Evolutionary conservation across 2,329 filamentous ascomycete genomes (phyloP), one percentile per base, ranked within the genome.

Genomic region (Apiospora rasikravindrae): DNA sequence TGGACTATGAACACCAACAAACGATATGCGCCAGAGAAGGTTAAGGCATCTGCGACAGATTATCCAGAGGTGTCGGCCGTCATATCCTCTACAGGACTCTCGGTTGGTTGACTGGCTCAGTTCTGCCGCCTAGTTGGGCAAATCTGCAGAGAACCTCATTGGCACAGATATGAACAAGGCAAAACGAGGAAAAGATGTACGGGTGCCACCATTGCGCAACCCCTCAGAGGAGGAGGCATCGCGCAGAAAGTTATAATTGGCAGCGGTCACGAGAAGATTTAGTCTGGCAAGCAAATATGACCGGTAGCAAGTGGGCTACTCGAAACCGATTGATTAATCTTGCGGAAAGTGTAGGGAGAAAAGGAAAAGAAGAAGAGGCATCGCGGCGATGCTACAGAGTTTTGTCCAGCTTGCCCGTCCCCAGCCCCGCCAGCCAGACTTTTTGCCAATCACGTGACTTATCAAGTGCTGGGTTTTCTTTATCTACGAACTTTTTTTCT

Each of bases 261-360:
- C 74, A 77, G 73, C 79, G 75, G 75, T 77, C 79, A 77, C 77
- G 71, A 75, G 76, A 71, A 42, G 19, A 76, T 71, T 87, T 84
- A 73, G 73, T 90, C 87, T 89, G 78, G 87, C 88, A 89, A 86
- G 82, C 81, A 87, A 88, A 88, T 89, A 87, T 90, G 88, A 90
- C 88, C 45, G 84, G 84, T 78, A 84, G 81, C 79, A 83, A 88
- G 85, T 88, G 81, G 82, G 80, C 72, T 81, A 84, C 77, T 87
- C 81, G 79, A 82, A 78, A 83, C 83, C 86, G 87, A 87, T 90
- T 90, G 88, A 90, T 90, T 89, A 86, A 85, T 88, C 83, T 86
- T 89, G 88, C 88, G 77, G 82, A 80, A 81, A 84, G 86, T 88
- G 83, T 88, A 80, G 78, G 79, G 79, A 80, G 77, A 77, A 76